These are phyloP conservation scores for Zarea fungicola DNA, from an alignment of 2,329 filamentous ascomycete species.

Conservation along the genomic window DNA sequence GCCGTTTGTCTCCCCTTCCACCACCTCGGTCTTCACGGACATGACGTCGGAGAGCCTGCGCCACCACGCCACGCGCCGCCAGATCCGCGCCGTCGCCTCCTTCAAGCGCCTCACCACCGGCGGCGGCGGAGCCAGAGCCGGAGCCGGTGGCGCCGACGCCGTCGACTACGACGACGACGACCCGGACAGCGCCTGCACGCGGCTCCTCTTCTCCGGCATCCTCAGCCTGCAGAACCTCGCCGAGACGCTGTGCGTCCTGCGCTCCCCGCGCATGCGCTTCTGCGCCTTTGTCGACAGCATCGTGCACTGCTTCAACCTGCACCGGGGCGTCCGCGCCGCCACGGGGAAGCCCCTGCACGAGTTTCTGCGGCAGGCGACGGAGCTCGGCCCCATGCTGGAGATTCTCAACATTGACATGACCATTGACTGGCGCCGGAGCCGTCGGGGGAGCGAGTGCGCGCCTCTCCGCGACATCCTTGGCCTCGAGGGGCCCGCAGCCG, in stretches of 20 bases:
- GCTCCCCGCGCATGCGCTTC: constrained; percentile 25
- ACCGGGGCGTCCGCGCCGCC: constrained; percentile 37
- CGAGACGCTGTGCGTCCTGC: constrained; percentile 24
- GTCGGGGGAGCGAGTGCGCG: constrained; percentile 22
- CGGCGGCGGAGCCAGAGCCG: no score
- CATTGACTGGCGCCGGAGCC: constrained; percentile 13
- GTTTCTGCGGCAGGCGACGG: constrained; percentile 30
- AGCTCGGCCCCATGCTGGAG: constrained; percentile 23
- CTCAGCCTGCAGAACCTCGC: constrained; percentile 14
- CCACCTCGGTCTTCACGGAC: background rate
- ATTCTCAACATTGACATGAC: constrained; percentile 19
- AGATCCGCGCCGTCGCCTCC: constrained; percentile 25
- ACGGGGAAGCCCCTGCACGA: constrained; percentile 28
- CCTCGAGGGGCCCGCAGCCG: no score
- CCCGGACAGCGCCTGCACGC: background rate
- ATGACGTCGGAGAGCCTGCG: background rate
- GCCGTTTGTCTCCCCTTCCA: no score
- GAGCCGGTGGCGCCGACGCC: no score
- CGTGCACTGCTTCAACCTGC: constrained; percentile 35
- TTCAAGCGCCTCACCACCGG: constrained; percentile 21
- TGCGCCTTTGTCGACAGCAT: constrained; percentile 36
- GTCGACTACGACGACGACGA: constrained; percentile 14
- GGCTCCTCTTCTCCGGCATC: constrained; percentile 12
- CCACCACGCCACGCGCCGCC: constrained; percentile 12
- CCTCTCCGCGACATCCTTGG: constrained; percentile 24